Evolutionary conservation across 1,284 basidiomycete species (phyloP).

Genomic region (Filobasidium uniguttulatum): DNA sequence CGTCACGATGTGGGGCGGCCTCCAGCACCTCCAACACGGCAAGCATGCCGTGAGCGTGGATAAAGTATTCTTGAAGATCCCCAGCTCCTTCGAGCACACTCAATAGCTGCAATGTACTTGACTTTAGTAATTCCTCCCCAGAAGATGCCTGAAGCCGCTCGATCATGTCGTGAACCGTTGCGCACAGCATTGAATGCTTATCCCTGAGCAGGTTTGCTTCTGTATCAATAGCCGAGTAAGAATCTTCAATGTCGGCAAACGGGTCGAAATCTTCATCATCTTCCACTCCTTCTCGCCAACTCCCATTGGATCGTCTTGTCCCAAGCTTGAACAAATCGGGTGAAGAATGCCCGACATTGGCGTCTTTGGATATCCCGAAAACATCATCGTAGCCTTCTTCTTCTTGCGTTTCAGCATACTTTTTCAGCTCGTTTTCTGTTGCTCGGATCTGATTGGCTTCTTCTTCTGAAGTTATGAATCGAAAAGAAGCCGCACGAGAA

Average conservation of each 20-base stretch:
- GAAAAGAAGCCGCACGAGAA: neutral
- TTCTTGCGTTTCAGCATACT: constrained; percentile 72
- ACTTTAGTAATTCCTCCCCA: constrained; percentile 58
- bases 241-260: constrained; percentile 81
- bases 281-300: constrained; percentile 69
- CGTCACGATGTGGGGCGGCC: constrained; percentile 60
- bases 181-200: constrained; percentile 73
- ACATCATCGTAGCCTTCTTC: constrained; percentile 81
- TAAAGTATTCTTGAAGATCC: constrained; percentile 80
- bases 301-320: constrained; percentile 67
- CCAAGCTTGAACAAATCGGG: constrained; percentile 55
- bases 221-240: constrained; percentile 70
- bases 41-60: constrained; percentile 84
- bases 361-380: constrained; percentile 41
- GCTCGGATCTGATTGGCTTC: neutral
- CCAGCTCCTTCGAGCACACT: constrained; percentile 63
- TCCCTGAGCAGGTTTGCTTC: constrained; percentile 80
- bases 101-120: constrained; percentile 42
- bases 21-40: constrained; percentile 87
- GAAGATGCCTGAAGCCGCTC: constrained; percentile 70
- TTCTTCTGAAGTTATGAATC: neutral
- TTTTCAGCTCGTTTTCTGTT: constrained; percentile 43
- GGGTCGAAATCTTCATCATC: constrained; percentile 84
- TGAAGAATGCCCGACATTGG: constrained; percentile 18
- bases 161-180: constrained; percentile 65